A percentile compares a stretch with the other conserved stretches of the same genome.
phyloP scores from a whole-genome alignment of 768 basidiomycete species.

The Boletus speciosus region DNA sequence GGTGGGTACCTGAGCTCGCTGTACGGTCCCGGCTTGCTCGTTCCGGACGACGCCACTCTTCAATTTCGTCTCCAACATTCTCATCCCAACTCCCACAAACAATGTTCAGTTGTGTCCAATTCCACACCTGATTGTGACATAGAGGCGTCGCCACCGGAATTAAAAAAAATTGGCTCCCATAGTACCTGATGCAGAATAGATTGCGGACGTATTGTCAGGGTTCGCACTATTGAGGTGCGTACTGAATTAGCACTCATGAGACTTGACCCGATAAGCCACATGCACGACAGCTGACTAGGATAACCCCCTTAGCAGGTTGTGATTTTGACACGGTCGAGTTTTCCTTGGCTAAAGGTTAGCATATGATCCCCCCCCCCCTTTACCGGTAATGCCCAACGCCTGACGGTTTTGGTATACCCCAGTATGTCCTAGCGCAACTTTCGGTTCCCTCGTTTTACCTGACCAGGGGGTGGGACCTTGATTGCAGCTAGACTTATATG shows the following conservation, averaged over 20 bases:
- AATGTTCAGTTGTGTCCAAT: conserved; percentile 10
- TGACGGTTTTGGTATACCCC: neutral
- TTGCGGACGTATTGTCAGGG: conserved; percentile 15
- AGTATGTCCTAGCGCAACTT: neutral
- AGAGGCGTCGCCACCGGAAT: conserved; percentile 8
- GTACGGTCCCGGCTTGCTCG: neutral
- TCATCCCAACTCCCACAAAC: neutral
- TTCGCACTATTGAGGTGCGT: conserved; percentile 11
- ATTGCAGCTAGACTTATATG: conserved; percentile 3
- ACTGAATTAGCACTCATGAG: conserved; percentile 10
- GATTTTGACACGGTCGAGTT: conserved; percentile 7
- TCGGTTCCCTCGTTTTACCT: neutral
- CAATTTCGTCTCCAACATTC: conserved; percentile 1
- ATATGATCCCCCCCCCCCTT: conserved; percentile 4
- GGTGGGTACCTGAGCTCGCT: neutral
- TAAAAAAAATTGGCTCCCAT: conserved; percentile 8
- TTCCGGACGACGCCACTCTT: neutral
- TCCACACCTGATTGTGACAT: neutral
- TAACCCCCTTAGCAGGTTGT: conserved; percentile 19
- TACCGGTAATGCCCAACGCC: neutral
- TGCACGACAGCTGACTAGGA: conserved; percentile 23
- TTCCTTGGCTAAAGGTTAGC: conserved; percentile 11
- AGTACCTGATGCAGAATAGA: conserved; percentile 14
- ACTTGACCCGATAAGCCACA: conserved; percentile 19
- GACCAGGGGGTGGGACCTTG: neutral